Conservation (phyloP, 2,329 filamentous ascomycete species). For the Ophiostoma montium region DNA sequence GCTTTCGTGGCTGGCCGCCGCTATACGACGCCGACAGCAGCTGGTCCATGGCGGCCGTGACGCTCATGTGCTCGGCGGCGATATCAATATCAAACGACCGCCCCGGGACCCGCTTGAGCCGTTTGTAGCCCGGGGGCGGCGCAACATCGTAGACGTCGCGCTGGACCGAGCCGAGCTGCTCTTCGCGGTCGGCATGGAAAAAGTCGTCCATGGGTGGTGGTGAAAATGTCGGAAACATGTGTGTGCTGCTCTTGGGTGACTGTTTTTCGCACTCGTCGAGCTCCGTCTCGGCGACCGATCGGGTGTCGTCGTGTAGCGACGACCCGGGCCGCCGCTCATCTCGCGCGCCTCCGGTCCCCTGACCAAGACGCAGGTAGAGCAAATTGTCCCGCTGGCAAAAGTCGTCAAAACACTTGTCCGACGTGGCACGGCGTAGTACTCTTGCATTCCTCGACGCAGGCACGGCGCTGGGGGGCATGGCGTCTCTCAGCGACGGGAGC, state of each 20-base stretch:
- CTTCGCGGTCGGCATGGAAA: not conserved
- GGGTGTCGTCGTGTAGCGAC: no score
- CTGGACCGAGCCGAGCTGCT: not conserved
- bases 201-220: not conserved
- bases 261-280: not conserved
- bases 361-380: conserved; percentile 2
- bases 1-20: not conserved
- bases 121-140: conserved; percentile 12
- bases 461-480: no score
- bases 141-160: conserved; percentile 5
- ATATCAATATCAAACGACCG: not conserved
- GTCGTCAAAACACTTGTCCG: not conserved
- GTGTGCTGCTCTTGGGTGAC: not conserved
- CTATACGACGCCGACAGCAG: not conserved
- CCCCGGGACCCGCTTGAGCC: conserved; percentile 3
- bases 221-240: not conserved
- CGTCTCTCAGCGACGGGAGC: conserved; percentile 1
- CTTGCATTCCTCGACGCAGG: no score
- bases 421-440: not conserved
- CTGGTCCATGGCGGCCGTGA: not conserved
- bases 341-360: not conserved
- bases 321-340: no score
- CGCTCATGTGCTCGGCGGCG: not conserved
- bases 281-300: not conserved
- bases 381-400: not conserved